These are phyloP conservation scores for Pythium aphanidermatum DNA, from an alignment of 352 stramenopile genomes.

Conservation along the genomic window DNA sequence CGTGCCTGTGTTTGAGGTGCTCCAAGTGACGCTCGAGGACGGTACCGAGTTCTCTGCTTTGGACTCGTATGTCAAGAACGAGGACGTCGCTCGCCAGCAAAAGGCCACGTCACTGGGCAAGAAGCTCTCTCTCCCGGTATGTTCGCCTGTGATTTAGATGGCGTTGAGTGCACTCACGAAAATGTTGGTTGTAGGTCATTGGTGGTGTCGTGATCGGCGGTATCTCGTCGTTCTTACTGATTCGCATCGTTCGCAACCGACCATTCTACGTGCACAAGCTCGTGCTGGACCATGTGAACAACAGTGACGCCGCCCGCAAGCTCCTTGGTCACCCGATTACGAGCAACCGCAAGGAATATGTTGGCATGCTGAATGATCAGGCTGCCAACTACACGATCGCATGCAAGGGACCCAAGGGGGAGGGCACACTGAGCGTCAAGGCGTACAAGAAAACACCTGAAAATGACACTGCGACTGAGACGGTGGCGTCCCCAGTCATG, in stretches of 20 bases:
- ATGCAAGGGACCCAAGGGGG: conserved; percentile 54
- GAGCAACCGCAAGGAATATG: conserved; percentile 63
- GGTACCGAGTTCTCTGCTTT: conserved; percentile 52
- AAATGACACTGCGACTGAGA: conserved; percentile 5
- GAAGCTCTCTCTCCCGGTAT: conserved; percentile 58
- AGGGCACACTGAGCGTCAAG: conserved; percentile 70
- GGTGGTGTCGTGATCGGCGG: conserved; percentile 57
- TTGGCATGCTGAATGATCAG: conserved; percentile 51
- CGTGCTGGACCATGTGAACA: conserved; percentile 70
- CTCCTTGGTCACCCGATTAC: conserved; percentile 65
- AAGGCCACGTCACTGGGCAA: conserved; percentile 59
- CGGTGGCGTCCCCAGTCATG: conserved; percentile 25
- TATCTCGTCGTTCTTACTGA: conserved; percentile 60
- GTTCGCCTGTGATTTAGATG: neutral
- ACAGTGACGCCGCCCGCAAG: conserved; percentile 48
- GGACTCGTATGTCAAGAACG: conserved; percentile 48
- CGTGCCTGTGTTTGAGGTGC: conserved; percentile 46
- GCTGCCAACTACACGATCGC: conserved; percentile 65
- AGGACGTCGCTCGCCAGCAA: conserved; percentile 44
- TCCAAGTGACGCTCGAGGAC: conserved; percentile 41
- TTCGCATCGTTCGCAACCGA: conserved; percentile 70
- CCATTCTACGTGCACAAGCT: conserved; percentile 80
- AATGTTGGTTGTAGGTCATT: conserved; percentile 22
- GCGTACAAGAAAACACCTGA: conserved; percentile 47
- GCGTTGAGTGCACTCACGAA: too few relatives aligned